A percentile compares a stretch with the other conserved stretches of the same genome.
Evolutionary conservation across 2,329 filamentous ascomycete species (phyloP).

Genomic region (Hypoxylon sp.): DNA sequence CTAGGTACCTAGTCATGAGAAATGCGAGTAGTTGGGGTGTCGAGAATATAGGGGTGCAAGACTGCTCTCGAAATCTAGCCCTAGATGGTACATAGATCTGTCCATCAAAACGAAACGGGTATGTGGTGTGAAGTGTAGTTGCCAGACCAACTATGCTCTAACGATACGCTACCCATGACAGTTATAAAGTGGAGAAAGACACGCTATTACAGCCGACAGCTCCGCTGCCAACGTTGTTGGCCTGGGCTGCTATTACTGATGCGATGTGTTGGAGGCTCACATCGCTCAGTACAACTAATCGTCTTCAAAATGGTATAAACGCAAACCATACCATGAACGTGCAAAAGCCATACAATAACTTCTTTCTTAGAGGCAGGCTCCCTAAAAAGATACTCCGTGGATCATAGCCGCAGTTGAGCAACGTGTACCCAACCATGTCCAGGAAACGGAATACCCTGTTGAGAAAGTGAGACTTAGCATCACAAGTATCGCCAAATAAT

Average conservation of each 20-base stretch:
- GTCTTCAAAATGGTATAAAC: slow-evolving; percentile 52
- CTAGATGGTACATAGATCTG: neutral
- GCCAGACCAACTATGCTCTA: slow-evolving; percentile 11
- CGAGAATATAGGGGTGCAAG: neutral
- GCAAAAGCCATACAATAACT: slow-evolving; percentile 49
- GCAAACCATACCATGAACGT: slow-evolving; percentile 54
- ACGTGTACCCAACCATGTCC: slow-evolving; percentile 51
- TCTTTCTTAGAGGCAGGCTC: slow-evolving; percentile 45
- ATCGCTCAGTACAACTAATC: slow-evolving; percentile 31
- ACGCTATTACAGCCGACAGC: slow-evolving; percentile 20
- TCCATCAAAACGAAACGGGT: neutral
- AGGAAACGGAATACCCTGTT: slow-evolving; percentile 51
- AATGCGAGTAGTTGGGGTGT: neutral
- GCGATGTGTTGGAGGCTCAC: slow-evolving; percentile 20
- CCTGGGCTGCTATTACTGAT: slow-evolving; percentile 25
- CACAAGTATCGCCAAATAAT: neutral
- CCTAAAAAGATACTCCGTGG: slow-evolving; percentile 51
- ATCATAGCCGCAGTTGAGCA: slow-evolving; percentile 53
- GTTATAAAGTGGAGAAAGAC: slow-evolving; percentile 13
- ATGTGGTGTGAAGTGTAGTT: slow-evolving; percentile 2
- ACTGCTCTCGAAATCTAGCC: neutral
- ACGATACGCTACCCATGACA: slow-evolving; percentile 7
- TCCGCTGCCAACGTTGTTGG: slow-evolving; percentile 18
- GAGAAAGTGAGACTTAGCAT: slow-evolving; percentile 31
- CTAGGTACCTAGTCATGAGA: neutral